Conservation (phyloP, 768 basidiomycete species). For the Termitomyces titanicus region DNA sequence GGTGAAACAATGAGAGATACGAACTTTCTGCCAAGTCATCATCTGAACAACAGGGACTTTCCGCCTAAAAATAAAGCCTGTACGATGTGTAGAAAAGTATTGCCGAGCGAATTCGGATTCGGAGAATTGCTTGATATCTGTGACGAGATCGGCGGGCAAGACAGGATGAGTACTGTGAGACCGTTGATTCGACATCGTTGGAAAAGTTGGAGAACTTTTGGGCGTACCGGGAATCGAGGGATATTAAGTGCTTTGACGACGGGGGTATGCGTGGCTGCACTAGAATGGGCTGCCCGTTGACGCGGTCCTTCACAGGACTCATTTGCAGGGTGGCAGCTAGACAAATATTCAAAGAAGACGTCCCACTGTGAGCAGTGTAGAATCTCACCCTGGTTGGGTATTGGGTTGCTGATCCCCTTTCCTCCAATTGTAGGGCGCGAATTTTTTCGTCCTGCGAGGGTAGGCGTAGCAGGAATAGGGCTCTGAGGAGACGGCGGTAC, state of each 20-base stretch:
- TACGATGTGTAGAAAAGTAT: slow-evolving; percentile 90
- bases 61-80: slow-evolving; percentile 82
- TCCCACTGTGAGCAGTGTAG: not conserved
- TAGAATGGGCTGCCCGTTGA: slow-evolving; percentile 58
- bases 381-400: slow-evolving; percentile 62
- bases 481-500: slow-evolving; percentile 42
- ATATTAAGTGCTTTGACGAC: slow-evolving; percentile 26
- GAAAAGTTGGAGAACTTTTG: not conserved
- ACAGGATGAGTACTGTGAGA: slow-evolving; percentile 63
- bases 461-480: slow-evolving; percentile 36
- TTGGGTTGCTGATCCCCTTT: slow-evolving; percentile 65
- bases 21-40: slow-evolving; percentile 89
- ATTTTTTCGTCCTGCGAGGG: slow-evolving; percentile 25
- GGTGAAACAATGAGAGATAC: slow-evolving; percentile 5
- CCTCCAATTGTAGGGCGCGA: slow-evolving; percentile 49
- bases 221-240: slow-evolving; percentile 65
- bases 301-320: slow-evolving; percentile 71
- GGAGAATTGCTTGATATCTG: slow-evolving; percentile 84
- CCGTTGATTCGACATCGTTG: slow-evolving; percentile 2
- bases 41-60: slow-evolving; percentile 80
- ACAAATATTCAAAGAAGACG: slow-evolving; percentile 3
- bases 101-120: slow-evolving; percentile 81
- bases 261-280: slow-evolving; percentile 38
- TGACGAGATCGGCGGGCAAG: slow-evolving; percentile 75
- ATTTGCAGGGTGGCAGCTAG: slow-evolving; percentile 67